Percentiles rank a stretch among this genome's conserved stretches.
phyloP scores from a whole-genome alignment of 2,329 filamentous ascomycete genomes.

The Pseudogymnoascus verrucosus region DNA sequence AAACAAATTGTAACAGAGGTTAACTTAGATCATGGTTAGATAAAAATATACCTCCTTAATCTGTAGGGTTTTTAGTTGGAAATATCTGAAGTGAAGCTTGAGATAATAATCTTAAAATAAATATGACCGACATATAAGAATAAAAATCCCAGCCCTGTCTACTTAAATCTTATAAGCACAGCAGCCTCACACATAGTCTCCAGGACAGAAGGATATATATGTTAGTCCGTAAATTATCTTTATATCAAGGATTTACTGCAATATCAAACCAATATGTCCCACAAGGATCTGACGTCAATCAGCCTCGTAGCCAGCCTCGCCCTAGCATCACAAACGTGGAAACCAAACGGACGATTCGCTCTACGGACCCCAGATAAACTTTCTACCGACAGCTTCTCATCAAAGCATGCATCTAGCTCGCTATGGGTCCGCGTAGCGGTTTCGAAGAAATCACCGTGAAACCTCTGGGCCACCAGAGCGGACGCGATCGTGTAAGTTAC shows the following conservation, averaged over 20 bases:
- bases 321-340: not conserved
- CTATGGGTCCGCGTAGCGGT: not conserved
- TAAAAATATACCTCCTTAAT: not conserved
- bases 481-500: slow-evolving; percentile 11
- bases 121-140: not conserved
- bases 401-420: not conserved
- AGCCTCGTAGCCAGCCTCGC: slow-evolving; percentile 9
- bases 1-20: not conserved
- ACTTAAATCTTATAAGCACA: not conserved
- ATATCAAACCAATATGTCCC: not conserved
- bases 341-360: not conserved
- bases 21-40: not conserved
- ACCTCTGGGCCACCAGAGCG: slow-evolving; percentile 14
- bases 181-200: not conserved
- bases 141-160: not conserved
- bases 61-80: too few species aligned
- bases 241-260: not conserved
- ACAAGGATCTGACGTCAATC: not conserved
- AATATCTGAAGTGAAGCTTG: too few species aligned
- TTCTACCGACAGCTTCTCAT: not conserved
- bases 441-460: slow-evolving; percentile 16
- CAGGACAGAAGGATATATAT: not conserved
- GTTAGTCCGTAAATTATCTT: not conserved
- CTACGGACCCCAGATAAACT: not conserved
- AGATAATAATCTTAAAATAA: too few species aligned